Evolutionary conservation across 1,284 basidiomycete species (phyloP).

Genomic region (Ustilago shanxiensis): DNA sequence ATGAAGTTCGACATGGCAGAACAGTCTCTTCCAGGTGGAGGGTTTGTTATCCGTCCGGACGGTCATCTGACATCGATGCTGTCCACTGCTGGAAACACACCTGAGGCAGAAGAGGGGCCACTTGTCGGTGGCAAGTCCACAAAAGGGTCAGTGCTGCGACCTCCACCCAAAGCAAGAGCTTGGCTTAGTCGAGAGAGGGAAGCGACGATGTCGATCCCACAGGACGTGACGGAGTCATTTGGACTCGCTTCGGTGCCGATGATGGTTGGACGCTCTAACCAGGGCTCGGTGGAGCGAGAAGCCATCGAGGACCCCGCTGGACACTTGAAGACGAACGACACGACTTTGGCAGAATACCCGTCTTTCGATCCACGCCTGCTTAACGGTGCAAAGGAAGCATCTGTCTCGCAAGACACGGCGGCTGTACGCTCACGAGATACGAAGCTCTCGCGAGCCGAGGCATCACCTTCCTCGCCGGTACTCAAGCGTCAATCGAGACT

Average conservation of each 20-base stretch:
- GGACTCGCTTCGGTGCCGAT: conserved; percentile 27
- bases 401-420: background rate
- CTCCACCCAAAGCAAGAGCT: background rate
- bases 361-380: conserved; percentile 26
- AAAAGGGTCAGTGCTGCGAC: background rate
- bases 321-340: conserved; percentile 9
- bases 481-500: conserved; percentile 17
- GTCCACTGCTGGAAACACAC: conserved; percentile 20
- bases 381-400: conserved; percentile 1
- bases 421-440: conserved; percentile 1
- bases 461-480: conserved; percentile 15
- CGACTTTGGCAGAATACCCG: conserved; percentile 28
- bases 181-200: conserved; percentile 30
- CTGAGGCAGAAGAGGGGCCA: conserved; percentile 19
- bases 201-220: conserved; percentile 41
- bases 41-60: conserved; percentile 36
- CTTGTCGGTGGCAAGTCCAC: background rate
- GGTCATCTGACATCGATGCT: conserved; percentile 25
- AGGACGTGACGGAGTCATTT: conserved; percentile 47
- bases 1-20: conserved; percentile 40
- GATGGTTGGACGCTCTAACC: conserved; percentile 14
- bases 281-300: conserved; percentile 6
- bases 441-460: background rate
- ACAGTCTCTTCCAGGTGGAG: conserved; percentile 23
- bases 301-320: conserved; percentile 2